Percentiles rank a stretch among this genome's conserved stretches.
These are phyloP conservation scores for Backusella australiensis DNA, from an alignment of 192 early-diverging fungal species.

Conservation along the genomic window DNA sequence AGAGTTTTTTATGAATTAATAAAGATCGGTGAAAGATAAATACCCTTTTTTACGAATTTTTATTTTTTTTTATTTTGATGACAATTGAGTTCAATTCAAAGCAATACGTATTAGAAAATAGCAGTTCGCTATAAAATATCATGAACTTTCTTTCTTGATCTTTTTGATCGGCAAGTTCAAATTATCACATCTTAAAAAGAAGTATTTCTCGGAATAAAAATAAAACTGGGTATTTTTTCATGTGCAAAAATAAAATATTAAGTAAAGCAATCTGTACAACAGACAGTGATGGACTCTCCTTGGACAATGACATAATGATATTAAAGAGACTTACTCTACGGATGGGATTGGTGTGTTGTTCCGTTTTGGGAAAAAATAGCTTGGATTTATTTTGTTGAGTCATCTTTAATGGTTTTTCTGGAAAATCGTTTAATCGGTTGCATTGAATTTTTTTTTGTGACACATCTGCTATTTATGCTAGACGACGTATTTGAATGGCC, in stretches of 20 bases:
- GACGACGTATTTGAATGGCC: not conserved
- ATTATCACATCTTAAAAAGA: no score
- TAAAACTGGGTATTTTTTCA: no score
- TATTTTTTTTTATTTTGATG: not conserved
- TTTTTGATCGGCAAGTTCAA: no score
- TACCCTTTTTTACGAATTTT: not conserved
- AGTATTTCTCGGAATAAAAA: no score
- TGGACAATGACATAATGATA: no score
- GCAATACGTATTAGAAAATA: no score
- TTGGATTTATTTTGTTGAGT: not conserved
- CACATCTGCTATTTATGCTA: not conserved
- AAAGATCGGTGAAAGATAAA: not conserved
- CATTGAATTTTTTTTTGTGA: not conserved
- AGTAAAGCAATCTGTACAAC: no score
- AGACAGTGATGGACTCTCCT: no score
- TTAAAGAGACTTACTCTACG: not conserved
- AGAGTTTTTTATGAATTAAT: not conserved
- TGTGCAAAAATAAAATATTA: no score
- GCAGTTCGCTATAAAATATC: no score
- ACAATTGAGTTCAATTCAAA: not conserved
- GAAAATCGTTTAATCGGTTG: not conserved
- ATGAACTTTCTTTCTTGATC: no score
- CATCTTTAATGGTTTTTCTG: not conserved
- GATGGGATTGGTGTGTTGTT: not conserved
- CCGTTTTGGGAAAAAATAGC: not conserved